Conservation (phyloP, 2,329 filamentous ascomycete genomes). For the Parastagonospora avenae region DNA sequence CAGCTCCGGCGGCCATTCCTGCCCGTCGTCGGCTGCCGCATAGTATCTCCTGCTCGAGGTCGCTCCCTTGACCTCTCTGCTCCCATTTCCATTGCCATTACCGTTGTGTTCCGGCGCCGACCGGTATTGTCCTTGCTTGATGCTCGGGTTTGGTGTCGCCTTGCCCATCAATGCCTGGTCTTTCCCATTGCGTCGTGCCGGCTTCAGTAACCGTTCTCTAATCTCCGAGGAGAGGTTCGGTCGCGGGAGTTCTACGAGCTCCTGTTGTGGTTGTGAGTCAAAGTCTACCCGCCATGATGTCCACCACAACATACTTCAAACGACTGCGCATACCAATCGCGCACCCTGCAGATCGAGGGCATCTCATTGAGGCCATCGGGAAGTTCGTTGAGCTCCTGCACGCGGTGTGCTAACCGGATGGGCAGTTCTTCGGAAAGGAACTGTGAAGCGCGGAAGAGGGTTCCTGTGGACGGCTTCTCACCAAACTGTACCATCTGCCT, state of each 20-base stretch:
- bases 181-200: slow-evolving; percentile 63
- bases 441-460: slow-evolving; percentile 94
- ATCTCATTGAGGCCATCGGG: slow-evolving; percentile 97
- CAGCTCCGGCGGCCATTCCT: slow-evolving; percentile 91
- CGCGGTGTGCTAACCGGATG: slow-evolving; percentile 93
- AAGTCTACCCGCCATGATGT: slow-evolving; percentile 8
- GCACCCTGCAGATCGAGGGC: slow-evolving; percentile 92
- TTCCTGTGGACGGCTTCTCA: slow-evolving; percentile 87
- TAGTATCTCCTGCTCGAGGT: slow-evolving; percentile 74
- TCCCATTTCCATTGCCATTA: slow-evolving; percentile 55
- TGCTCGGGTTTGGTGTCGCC: slow-evolving; percentile 87
- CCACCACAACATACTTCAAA: slow-evolving; percentile 75
- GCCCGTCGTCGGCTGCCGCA: slow-evolving; percentile 84
- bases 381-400: slow-evolving; percentile 88
- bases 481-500: slow-evolving; percentile 99
- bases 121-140: slow-evolving; percentile 80
- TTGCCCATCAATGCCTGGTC: slow-evolving; percentile 74
- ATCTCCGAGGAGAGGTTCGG: slow-evolving; percentile 78
- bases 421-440: slow-evolving; percentile 98
- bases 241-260: slow-evolving; percentile 85
- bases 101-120: slow-evolving; percentile 58
- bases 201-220: slow-evolving; percentile 76
- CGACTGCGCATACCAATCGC: slow-evolving; percentile 99
- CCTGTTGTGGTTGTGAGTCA: slow-evolving; percentile 60
- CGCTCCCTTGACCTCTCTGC: slow-evolving; percentile 54